Evolutionary conservation across 139 green algal genomes (phyloP).

Genomic region (Cymbomonas tetramitiformis): DNA sequence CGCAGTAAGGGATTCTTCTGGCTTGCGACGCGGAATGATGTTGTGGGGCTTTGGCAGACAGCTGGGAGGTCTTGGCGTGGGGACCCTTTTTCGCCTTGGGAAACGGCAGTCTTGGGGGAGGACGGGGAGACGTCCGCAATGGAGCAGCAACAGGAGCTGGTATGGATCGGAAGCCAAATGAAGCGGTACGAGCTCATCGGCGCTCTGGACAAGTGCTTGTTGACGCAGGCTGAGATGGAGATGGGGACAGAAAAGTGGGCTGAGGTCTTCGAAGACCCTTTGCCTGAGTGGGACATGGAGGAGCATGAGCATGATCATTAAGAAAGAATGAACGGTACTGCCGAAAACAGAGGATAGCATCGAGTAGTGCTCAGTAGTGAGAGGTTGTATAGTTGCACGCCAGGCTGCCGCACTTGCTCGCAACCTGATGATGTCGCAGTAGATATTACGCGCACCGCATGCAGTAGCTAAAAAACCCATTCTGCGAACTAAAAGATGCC

Average conservation of each 20-base stretch:
- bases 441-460: too few relatives aligned
- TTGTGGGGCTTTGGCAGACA: constrained; percentile 43
- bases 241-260: neutral
- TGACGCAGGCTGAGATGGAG: constrained; percentile 2
- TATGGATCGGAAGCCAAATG: constrained; percentile 59
- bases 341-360: too few relatives aligned
- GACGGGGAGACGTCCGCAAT: neutral
- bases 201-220: constrained; percentile 47
- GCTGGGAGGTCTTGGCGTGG: too few relatives aligned
- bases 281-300: too few relatives aligned
- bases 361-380: too few relatives aligned
- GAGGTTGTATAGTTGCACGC: too few relatives aligned
- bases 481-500: too few relatives aligned
- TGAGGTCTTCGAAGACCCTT: neutral
- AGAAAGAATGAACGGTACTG: too few relatives aligned
- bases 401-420: too few relatives aligned
- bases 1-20: constrained; percentile 60
- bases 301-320: too few relatives aligned
- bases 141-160: constrained; percentile 52
- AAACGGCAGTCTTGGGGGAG: constrained; percentile 41
- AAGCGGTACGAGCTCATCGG: constrained; percentile 31
- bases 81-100: neutral
- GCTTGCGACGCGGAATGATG: constrained; percentile 37
- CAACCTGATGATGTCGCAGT: too few relatives aligned
- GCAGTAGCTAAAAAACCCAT: too few relatives aligned